Evolutionary conservation across 176 grass and related monocot species (phyloP), one percentile per base, ranked within the genome.

Genomic region (Canna indica): DNA sequence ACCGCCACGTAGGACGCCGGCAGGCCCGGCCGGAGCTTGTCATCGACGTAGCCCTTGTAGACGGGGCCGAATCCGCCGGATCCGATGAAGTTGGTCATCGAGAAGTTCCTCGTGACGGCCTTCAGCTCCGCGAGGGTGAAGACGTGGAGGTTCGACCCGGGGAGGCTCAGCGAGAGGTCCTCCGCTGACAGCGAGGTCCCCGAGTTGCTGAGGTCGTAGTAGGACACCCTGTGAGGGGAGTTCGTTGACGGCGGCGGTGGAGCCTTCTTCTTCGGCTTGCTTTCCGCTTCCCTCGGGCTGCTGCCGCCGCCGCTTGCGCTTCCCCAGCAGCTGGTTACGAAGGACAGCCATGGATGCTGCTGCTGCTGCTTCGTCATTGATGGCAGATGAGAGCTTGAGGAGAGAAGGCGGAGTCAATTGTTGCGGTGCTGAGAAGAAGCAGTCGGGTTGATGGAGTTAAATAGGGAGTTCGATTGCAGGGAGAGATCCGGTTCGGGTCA

Each of bases 91-190:
- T 60, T 60, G 27, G 58, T 60, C 10, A 15, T 30, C 9, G 58
- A 60, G 13, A 60, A 60, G 58, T 29, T 29, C 58, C 27, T 60
- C 26, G 58, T 60, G 12, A 30, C 58, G 10, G 58, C 58, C 58
- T 14, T 30, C 26, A 60, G 58, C 58, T 60, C 58, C 58, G 25
- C 58, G 27, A 60, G 58, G 25, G 58, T 60, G 58, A 60, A 60
- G 27, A 60, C 58, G 13, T 31, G 26, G 1, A 60, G 58, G 6
- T 60, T 30, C 13, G 58, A 60, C 11, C 58, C 58, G 2, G 58
- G 58, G 1, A 60, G 26, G 28, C 58, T 60, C 27, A 60, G 2
- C 26, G 58, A 60, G 1, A 60, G 12, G 58, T 30, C 58, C 58
- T 60, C 58, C 26, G 58, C 11, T 8, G 58, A 60, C 26, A 60